Evolutionary conservation across 164 flowering plant genomes (phyloP).

Genomic region (Stephania japonica): DNA sequence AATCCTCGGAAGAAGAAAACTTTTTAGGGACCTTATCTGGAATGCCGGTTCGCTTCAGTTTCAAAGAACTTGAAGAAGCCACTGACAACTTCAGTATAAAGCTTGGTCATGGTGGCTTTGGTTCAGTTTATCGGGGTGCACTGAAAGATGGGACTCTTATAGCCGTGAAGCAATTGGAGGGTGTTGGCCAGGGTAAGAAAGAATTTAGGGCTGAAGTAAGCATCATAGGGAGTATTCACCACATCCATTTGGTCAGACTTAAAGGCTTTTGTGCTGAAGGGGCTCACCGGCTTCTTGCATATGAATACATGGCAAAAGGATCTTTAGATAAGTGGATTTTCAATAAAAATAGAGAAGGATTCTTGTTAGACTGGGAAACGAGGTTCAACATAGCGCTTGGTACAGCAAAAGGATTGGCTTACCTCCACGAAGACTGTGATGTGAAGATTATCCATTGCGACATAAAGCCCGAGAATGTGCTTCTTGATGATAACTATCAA

Average conservation of each 20-base stretch:
- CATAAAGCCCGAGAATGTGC: constrained; percentile 62
- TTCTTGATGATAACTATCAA: constrained; percentile 40
- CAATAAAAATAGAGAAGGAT: constrained; percentile 21
- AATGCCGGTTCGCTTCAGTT: constrained; percentile 51
- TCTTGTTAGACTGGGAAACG: constrained; percentile 37
- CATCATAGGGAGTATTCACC: constrained; percentile 57
- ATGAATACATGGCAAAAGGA: constrained; percentile 53
- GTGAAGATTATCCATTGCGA: constrained; percentile 58
- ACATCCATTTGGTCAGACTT: constrained; percentile 48
- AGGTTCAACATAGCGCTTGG: constrained; percentile 43
- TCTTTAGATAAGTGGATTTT: constrained; percentile 59
- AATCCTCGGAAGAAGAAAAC: constrained; percentile 38
- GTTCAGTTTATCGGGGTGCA: constrained; percentile 47
- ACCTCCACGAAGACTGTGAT: constrained; percentile 54
- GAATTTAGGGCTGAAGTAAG: constrained; percentile 62
- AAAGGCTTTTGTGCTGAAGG: constrained; percentile 50
- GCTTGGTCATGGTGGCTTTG: constrained; percentile 67
- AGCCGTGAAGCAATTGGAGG: constrained; percentile 56
- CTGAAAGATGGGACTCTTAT: constrained; percentile 42
- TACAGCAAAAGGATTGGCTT: constrained; percentile 51
- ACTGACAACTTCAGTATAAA: constrained; percentile 45
- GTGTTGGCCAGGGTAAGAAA: constrained; percentile 61
- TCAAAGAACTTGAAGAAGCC: constrained; percentile 40
- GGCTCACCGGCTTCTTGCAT: constrained; percentile 42
- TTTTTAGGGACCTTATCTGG: constrained; percentile 46